A percentile compares a stretch with the other conserved stretches of the same genome.
phyloP scores from a whole-genome alignment of 2,329 filamentous ascomycete genomes.

The Scedosporium apiospermum region DNA sequence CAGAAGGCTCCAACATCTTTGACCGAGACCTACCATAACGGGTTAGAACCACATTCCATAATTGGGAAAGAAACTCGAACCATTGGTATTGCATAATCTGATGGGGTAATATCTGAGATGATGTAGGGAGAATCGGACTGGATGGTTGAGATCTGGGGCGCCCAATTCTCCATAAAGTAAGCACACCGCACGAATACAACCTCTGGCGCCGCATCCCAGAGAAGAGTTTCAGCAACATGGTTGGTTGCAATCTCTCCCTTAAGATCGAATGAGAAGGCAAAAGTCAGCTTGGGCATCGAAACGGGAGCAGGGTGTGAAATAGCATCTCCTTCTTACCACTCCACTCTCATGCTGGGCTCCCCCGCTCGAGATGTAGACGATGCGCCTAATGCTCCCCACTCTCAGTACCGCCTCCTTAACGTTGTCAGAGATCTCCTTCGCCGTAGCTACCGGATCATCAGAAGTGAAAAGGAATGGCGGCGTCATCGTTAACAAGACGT shows the following conservation, averaged over 20 bases:
- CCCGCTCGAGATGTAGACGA: slow-evolving; percentile 19
- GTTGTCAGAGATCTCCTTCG: slow-evolving; percentile 12
- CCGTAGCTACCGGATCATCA: slow-evolving; percentile 11
- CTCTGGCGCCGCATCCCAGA: slow-evolving; percentile 12
- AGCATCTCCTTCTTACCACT: slow-evolving; percentile 14
- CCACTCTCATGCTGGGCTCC: slow-evolving; percentile 19
- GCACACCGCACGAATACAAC: slow-evolving; percentile 14
- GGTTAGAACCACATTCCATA: neutral
- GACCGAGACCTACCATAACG: neutral
- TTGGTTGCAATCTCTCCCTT: slow-evolving; percentile 11
- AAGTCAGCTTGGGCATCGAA: neutral
- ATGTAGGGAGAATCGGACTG: neutral
- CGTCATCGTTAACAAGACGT: slow-evolving; percentile 23
- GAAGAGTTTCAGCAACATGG: slow-evolving; percentile 13
- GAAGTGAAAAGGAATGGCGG: slow-evolving; percentile 15
- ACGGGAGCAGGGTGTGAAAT: neutral
- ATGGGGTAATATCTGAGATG: slow-evolving; percentile 8
- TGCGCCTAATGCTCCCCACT: slow-evolving; percentile 11
- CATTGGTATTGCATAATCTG: slow-evolving; percentile 20
- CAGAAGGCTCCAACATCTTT: neutral
- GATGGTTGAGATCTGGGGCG: neutral
- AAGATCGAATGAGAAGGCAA: neutral
- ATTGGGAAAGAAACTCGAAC: slow-evolving; percentile 10
- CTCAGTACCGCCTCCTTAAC: slow-evolving; percentile 14
- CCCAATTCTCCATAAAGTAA: slow-evolving; percentile 14